These are phyloP conservation scores for Pseudocohnilembus persalinus DNA, from an alignment of 169 alveolate species.

Conservation along the genomic window DNA sequence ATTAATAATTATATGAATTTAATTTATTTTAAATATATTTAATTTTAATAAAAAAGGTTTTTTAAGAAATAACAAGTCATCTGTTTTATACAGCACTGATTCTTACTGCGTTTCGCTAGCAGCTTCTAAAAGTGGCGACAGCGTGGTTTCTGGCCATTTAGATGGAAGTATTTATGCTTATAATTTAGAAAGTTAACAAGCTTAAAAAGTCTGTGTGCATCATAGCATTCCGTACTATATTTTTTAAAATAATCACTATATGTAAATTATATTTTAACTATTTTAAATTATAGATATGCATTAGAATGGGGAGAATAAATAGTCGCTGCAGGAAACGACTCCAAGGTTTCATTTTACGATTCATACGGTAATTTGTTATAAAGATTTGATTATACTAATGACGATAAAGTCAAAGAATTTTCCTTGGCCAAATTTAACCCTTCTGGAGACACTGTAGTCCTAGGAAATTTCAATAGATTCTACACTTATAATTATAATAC, in stretches of 20 bases:
- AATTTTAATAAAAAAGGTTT: not conserved
- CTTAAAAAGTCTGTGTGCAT: slow-evolving; percentile 23
- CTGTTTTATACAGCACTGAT: slow-evolving; percentile 77
- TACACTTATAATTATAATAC: slow-evolving; percentile 79
- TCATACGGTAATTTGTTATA: slow-evolving; percentile 80
- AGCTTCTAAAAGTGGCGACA: slow-evolving; percentile 86
- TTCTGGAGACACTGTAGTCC: slow-evolving; percentile 90
- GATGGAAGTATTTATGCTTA: slow-evolving; percentile 88
- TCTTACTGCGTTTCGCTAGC: slow-evolving; percentile 86
- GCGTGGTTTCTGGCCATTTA: slow-evolving; percentile 87
- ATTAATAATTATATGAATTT: not conserved
- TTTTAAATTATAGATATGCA: slow-evolving; percentile 73
- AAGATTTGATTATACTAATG: slow-evolving; percentile 86
- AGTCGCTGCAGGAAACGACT: slow-evolving; percentile 92
- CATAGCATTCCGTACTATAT: not conserved
- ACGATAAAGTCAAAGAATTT: slow-evolving; percentile 88
- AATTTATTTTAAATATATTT: not conserved
- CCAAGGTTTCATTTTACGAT: slow-evolving; percentile 86
- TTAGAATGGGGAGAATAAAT: slow-evolving; percentile 89
- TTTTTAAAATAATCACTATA: slow-evolving; percentile 11
- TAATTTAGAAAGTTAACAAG: slow-evolving; percentile 79
- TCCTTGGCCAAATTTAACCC: slow-evolving; percentile 83
- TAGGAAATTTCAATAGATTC: slow-evolving; percentile 90
- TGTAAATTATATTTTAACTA: slow-evolving; percentile 62
- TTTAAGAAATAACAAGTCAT: slow-evolving; percentile 39